Base-by-base conservation (phyloP, 306 rosid species). In the Fagus crenata region DNA sequence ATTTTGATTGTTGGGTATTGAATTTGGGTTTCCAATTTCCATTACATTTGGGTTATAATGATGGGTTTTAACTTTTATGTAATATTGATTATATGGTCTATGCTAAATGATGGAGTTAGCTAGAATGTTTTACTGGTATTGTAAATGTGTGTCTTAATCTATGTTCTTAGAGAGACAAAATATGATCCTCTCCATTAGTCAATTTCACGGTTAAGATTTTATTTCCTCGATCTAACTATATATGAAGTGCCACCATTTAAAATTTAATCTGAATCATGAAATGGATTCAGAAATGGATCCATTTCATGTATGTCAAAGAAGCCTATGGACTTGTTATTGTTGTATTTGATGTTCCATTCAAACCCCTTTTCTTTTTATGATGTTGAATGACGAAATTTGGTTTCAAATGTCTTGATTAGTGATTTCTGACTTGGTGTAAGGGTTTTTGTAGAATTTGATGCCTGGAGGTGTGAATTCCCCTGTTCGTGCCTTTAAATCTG, bases 381-480 rank as follows among this genome's bases (percentile, higher is more conserved):
- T 49, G 32, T 28, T 11, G 35, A 37, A 36, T 63, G 14, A 22
- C 0, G 22, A 22, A 49, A 18, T 22, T 51, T 76, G 71, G 74
- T 71, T 56, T 32, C 28, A 42, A 69, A 35, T 13, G 5, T 18
- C 55, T 69, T 60, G 33, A 53, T 4, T 32, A 53, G 28, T 22
- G 28, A 22, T 22, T 22, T 22, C 31, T 73, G 22, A 71, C 69
- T 54, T 46, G 61, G 55, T 37, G 4, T 67, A 31, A 11, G 33
- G 7, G 59, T 40, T 71, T 22, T 63, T 46, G 18, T 75, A 89
- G 97, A 90, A 95, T 85, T 81, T 95, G 88, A 85, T 92, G 97
- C 99, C 99, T 22, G 99, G 99, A 78, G 97, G 99, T 54, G 99
- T 96, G 7, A 92, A 91, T 69, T 96, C 98, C 35, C 99, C 98